phyloP scores from a whole-genome alignment of 768 basidiomycete species.

The Paxillus rubicundulus region DNA sequence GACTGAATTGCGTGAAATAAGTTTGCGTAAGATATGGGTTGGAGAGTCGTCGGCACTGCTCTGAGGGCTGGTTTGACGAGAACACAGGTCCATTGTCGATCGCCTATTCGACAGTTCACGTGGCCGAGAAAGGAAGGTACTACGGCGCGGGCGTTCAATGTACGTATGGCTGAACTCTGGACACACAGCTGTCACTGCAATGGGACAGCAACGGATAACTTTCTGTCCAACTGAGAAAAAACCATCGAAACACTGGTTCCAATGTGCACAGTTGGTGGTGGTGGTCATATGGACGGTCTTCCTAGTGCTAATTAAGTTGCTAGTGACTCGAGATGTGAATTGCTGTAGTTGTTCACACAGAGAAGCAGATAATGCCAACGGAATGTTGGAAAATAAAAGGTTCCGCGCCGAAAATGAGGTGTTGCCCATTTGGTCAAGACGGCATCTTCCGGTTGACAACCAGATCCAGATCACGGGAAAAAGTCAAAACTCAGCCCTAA shows the following conservation, averaged over 20 bases:
- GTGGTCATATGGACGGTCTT: background rate
- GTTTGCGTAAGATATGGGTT: conserved; percentile 4
- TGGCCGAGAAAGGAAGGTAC: conserved; percentile 18
- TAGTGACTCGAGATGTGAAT: background rate
- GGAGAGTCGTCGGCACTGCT: background rate
- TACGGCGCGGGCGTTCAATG: conserved; percentile 5
- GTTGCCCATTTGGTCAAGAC: conserved; percentile 23
- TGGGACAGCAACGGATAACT: background rate
- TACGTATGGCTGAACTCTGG: conserved; percentile 13
- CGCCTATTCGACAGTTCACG: conserved; percentile 17
- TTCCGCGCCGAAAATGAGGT: conserved; percentile 32
- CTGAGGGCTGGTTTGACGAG: background rate
- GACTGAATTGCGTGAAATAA: conserved; percentile 11
- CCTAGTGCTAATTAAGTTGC: no score
- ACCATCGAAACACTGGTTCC: background rate
- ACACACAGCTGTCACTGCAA: conserved; percentile 4
- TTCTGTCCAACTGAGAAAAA: background rate
- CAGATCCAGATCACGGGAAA: conserved; percentile 32
- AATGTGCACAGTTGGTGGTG: background rate
- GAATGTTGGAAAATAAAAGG: conserved; percentile 15
- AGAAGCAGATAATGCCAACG: conserved; percentile 5
- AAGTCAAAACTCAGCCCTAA: conserved; percentile 34
- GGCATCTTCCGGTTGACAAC: conserved; percentile 30
- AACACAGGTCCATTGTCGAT: conserved; percentile 1
- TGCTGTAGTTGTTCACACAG: conserved; percentile 14